Evolutionary conservation across 2,329 filamentous ascomycete genomes (phyloP), one percentile per base, ranked within the genome.

Genomic region (Cryphonectria nitschkei): DNA sequence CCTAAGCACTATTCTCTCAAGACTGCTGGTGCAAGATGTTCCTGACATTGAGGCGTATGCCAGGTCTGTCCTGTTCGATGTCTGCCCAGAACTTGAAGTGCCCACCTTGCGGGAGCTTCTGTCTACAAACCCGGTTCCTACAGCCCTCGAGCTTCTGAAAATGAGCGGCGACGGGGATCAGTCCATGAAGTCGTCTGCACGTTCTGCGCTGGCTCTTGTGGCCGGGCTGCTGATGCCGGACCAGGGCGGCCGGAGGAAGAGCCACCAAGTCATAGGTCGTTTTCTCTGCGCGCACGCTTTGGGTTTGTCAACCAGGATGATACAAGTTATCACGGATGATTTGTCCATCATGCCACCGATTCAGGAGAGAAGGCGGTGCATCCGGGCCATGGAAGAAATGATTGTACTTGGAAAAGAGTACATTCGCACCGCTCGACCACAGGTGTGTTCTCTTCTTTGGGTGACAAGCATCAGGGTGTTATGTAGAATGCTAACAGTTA

Each of bases 341-440:
- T 78, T 81, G 46, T 83, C 84, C 54, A 81, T 85, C 29, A 85
- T 86, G 70, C 87, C 87, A 81, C 74, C 84, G 81, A 76, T 87
- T 78, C 76, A 85, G 63, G 94, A 98, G 78, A 93, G 94, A 76
- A 89, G 88, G 69, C 88, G 92, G 71, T 94, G 91, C 75, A 89
- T 99, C 11, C 88, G 89, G 74, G 95, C 93, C 6, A 92, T 99
- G 78, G 92, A 94, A 75, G 93, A 97, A 78, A 93, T 99, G 88
- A 92, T 98, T 65, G 89, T 85, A 68, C 84, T 97, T 65, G 92
- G 93, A 61, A 91, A 90, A 76, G 85, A 86, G 2, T 90, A 93
- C 76, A 89, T 95, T 43, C 91, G 90, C 72, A 90, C 92, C 75
- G 96, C 93, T 65, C 85, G 97, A 56, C 95, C 96, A 32, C 95